These are phyloP conservation scores for Epipyxis sp. DNA, from an alignment of 108 stramenopile species.

Conservation along the genomic window DNA sequence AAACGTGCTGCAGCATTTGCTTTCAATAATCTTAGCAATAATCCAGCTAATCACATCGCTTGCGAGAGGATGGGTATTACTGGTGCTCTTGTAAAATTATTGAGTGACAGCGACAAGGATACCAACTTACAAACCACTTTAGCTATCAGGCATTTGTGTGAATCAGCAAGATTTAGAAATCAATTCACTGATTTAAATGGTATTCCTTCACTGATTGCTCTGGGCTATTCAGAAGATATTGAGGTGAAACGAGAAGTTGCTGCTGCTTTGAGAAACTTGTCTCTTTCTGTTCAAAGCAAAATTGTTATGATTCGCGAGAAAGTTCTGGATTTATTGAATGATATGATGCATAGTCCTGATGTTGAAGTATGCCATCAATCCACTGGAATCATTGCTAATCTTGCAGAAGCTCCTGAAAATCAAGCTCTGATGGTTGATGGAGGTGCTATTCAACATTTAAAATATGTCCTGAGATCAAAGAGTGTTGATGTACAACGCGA, in stretches of 20 bases:
- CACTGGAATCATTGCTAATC: conserved; percentile 62
- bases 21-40: conserved; percentile 57
- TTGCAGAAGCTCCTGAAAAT: conserved; percentile 64
- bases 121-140: conserved; percentile 64
- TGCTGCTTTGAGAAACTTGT: conserved; percentile 59
- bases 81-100: conserved; percentile 52
- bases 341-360: conserved; percentile 58
- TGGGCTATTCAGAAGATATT: conserved; percentile 47
- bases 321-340: conserved; percentile 56
- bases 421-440: conserved; percentile 63
- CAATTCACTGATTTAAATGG: conserved; percentile 63
- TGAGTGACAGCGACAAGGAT: conserved; percentile 55
- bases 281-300: conserved; percentile 56
- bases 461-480: conserved; percentile 68
- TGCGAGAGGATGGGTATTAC: conserved; percentile 65
- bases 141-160: conserved; percentile 61
- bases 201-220: conserved; percentile 45
- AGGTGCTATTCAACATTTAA: conserved; percentile 71
- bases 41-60: conserved; percentile 61
- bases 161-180: conserved; percentile 55
- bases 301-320: conserved; percentile 53
- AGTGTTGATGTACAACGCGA: conserved; percentile 67
- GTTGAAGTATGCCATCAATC: conserved; percentile 63
- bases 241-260: conserved; percentile 62
- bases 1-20: conserved; percentile 64